phyloP scores from a whole-genome alignment of 1,139 yeast genomes.

The Pichia sp. region DNA sequence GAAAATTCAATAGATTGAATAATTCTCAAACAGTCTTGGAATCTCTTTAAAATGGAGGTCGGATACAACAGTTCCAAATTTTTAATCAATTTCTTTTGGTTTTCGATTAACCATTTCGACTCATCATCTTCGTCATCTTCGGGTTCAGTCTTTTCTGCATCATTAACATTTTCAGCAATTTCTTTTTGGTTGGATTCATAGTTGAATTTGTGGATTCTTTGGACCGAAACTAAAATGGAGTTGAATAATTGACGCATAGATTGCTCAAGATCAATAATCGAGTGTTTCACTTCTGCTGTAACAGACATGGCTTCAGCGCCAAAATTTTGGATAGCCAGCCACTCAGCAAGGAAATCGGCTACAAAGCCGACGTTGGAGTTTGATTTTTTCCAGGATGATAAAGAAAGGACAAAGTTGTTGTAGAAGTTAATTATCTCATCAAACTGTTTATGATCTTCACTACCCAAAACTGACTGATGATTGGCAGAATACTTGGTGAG shows the following conservation, averaged over 20 bases:
- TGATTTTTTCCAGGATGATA: slow-evolving; percentile 27
- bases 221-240: slow-evolving; percentile 60
- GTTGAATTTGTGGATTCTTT: slow-evolving; percentile 37
- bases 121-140: slow-evolving; percentile 30
- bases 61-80: slow-evolving; percentile 33
- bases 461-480: slow-evolving; percentile 5
- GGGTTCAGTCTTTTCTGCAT: neutral
- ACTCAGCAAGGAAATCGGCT: slow-evolving; percentile 36
- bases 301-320: slow-evolving; percentile 16
- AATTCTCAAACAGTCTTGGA: slow-evolving; percentile 28
- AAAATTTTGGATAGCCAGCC: slow-evolving; percentile 26
- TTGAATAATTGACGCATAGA: slow-evolving; percentile 46
- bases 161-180: neutral
- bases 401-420: slow-evolving; percentile 15
- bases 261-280: slow-evolving; percentile 37
- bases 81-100: slow-evolving; percentile 37
- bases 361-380: slow-evolving; percentile 33
- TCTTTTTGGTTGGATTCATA: slow-evolving; percentile 20
- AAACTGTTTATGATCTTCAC: slow-evolving; percentile 7
- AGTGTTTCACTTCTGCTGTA: slow-evolving; percentile 20
- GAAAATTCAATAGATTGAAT: slow-evolving; percentile 30
- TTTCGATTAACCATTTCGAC: slow-evolving; percentile 53
- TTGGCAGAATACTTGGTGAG: slow-evolving; percentile 3
- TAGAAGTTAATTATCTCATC: slow-evolving; percentile 9
- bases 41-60: slow-evolving; percentile 21